phyloP scores from a whole-genome alignment of 2,329 filamentous ascomycete genomes.

The Diplodia seriata region DNA sequence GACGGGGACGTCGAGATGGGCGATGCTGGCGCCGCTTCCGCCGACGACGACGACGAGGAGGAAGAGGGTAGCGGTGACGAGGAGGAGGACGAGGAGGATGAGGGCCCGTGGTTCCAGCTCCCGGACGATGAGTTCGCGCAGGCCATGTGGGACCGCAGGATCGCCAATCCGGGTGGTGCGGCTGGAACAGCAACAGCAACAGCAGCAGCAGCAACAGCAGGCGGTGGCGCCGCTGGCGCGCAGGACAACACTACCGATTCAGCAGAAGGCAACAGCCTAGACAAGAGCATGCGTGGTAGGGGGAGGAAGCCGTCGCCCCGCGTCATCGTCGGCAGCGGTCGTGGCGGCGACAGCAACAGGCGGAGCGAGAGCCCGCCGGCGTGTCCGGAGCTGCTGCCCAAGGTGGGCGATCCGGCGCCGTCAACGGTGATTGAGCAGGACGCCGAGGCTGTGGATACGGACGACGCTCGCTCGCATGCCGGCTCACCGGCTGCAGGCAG shows the following conservation, averaged over 20 bases:
- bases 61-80: slow-evolving; percentile 49
- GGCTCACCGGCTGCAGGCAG: slow-evolving; percentile 17
- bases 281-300: background rate
- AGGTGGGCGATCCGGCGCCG: slow-evolving; percentile 21
- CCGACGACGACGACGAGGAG: slow-evolving; percentile 49
- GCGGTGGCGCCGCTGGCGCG: slow-evolving; percentile 21
- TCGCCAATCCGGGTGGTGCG: slow-evolving; percentile 5
- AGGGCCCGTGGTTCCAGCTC: slow-evolving; percentile 50
- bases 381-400: slow-evolving; percentile 28
- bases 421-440: background rate
- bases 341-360: background rate
- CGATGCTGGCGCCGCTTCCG: slow-evolving; percentile 45
- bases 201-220: background rate
- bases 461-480: slow-evolving; percentile 12
- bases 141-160: slow-evolving; percentile 52
- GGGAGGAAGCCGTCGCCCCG: slow-evolving; percentile 3
- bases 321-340: background rate
- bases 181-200: background rate
- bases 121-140: slow-evolving; percentile 54
- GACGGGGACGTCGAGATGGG: slow-evolving; percentile 39
- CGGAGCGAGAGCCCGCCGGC: slow-evolving; percentile 29
- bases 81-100: slow-evolving; percentile 44
- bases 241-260: too few species aligned
- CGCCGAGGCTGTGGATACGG: background rate
- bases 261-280: slow-evolving; percentile 13